Evolutionary conservation across 2,329 filamentous ascomycete species (phyloP), one percentile per base, ranked within the genome.

Genomic region (Fusarium ambrosium): DNA sequence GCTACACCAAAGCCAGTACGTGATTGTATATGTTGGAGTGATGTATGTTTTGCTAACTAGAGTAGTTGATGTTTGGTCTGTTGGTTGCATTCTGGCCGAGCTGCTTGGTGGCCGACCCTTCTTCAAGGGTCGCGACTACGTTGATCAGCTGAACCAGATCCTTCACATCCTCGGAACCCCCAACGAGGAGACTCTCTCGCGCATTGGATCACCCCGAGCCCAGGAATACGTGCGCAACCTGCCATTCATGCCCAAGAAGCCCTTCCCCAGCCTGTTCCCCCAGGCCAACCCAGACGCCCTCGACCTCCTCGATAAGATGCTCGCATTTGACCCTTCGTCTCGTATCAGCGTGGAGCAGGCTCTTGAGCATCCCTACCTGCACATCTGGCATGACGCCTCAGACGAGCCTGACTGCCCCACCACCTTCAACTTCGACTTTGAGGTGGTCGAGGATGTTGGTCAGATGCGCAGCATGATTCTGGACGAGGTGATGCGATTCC

Each of bases 1-100:
- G 95, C 87, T 99, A 99, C 85, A 99, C 97, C 80, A 99, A 99
- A 95, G 97, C 97, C 78, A 99, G 97, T 98, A 91, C 67, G 95
- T 96, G 10, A 37, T 22, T 27, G 18, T 32, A 56, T 29, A 37
- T 24, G 14, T n/a, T 2, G 18, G 5, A 29, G 27, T 53, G n/a
- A 51, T 27, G 16, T 14, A 39, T 37, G 8, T 58, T 36, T 66
- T 36, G 45, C 75, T 78, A 51, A 76, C 63, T 60, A n/a, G 34
- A n/a, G 11, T 45, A 98, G 96, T 99, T 85, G 97, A 99, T 82
- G 96, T 99, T 37, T 99, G 97, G 97, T 99, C 97, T 10, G 96
- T 99, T 51, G 97, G 97, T 71, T 99, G 97, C 82, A 99, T 99
- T 80, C 90, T 99, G 64, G 97, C 97, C 64, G 97, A 99, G 85